phyloP scores from a whole-genome alignment of 257 asterid species.

The Gentiana macrophylla region DNA sequence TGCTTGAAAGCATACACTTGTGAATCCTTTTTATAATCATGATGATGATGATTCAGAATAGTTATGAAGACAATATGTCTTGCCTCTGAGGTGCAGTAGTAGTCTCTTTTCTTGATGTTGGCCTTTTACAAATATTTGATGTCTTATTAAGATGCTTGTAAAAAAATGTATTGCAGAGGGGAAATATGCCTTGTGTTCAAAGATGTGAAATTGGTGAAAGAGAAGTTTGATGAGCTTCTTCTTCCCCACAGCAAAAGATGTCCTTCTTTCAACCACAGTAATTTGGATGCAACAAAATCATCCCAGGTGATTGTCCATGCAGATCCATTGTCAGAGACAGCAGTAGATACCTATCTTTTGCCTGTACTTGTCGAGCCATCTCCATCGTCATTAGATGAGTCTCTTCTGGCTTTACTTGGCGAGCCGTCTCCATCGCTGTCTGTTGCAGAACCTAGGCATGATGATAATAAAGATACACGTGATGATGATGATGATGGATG shows the following conservation, averaged over 20 bases:
- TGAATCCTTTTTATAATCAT: too few species aligned
- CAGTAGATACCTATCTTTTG: conserved; percentile 2
- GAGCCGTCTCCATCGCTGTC: not conserved
- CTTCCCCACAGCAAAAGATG: conserved; percentile 37
- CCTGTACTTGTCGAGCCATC: conserved; percentile 10
- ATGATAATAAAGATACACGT: conserved; percentile 20
- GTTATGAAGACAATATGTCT: too few species aligned
- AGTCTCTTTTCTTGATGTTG: too few species aligned
- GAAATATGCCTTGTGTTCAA: conserved; percentile 73
- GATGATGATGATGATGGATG: conserved; percentile 41
- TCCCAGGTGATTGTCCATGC: conserved; percentile 18
- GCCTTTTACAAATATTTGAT: too few species aligned
- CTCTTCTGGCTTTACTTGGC: too few species aligned
- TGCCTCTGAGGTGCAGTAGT: too few species aligned
- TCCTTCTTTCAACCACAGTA: conserved; percentile 34
- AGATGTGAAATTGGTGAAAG: conserved; percentile 58
- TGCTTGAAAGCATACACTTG: too few species aligned
- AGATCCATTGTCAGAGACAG: conserved; percentile 4
- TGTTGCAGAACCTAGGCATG: conserved; percentile 16
- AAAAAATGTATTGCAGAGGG: conserved; percentile 40
- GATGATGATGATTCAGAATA: too few species aligned
- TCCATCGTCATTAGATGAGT: too few species aligned
- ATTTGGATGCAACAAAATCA: conserved; percentile 45
- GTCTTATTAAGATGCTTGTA: too few species aligned
- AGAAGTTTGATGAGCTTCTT: conserved; percentile 43